Evolutionary conservation across 2,329 filamentous ascomycete species (phyloP).

Genomic region (Penicillium brevicompactum): DNA sequence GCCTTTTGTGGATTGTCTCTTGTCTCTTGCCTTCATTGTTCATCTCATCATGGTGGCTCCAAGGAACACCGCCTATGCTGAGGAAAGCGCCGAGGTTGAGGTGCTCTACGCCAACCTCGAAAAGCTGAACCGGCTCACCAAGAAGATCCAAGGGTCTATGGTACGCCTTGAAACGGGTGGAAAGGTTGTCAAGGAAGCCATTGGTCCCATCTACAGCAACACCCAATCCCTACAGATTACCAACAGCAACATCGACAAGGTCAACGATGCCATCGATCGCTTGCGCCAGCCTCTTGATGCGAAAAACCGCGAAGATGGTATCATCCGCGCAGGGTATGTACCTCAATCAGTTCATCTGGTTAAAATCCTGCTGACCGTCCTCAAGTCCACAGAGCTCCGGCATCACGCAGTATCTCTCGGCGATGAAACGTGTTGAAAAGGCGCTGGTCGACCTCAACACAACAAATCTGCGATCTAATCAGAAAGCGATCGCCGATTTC

Average conservation of each 20-base stretch:
- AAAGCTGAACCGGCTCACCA: slow-evolving; percentile 89
- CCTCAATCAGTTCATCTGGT: background rate
- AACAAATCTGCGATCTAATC: slow-evolving; percentile 90
- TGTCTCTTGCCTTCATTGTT: slow-evolving; percentile 11
- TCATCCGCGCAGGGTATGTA: slow-evolving; percentile 75
- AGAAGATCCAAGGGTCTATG: slow-evolving; percentile 90
- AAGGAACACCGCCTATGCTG: slow-evolving; percentile 61
- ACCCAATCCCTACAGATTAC: slow-evolving; percentile 87
- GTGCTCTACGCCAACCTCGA: slow-evolving; percentile 72
- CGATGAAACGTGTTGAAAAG: slow-evolving; percentile 83
- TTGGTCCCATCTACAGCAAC: slow-evolving; percentile 88
- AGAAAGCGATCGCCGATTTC: slow-evolving; percentile 81
- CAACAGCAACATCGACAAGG: slow-evolving; percentile 82
- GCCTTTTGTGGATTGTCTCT: slow-evolving; percentile 14
- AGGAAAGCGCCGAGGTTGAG: slow-evolving; percentile 69
- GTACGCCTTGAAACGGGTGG: slow-evolving; percentile 82
- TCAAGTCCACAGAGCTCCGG: slow-evolving; percentile 75
- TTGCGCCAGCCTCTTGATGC: slow-evolving; percentile 90
- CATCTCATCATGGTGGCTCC: slow-evolving; percentile 53
- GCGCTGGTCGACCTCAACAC: slow-evolving; percentile 81
- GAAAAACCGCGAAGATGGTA: slow-evolving; percentile 86
- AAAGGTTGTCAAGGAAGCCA: slow-evolving; percentile 86
- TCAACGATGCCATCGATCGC: slow-evolving; percentile 83
- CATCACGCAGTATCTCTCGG: slow-evolving; percentile 80
- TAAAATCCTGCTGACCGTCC: slow-evolving; percentile 1